These are phyloP conservation scores for Sordaria brevicollis DNA, from an alignment of 495 filamentous ascomycete species.

Conservation along the genomic window DNA sequence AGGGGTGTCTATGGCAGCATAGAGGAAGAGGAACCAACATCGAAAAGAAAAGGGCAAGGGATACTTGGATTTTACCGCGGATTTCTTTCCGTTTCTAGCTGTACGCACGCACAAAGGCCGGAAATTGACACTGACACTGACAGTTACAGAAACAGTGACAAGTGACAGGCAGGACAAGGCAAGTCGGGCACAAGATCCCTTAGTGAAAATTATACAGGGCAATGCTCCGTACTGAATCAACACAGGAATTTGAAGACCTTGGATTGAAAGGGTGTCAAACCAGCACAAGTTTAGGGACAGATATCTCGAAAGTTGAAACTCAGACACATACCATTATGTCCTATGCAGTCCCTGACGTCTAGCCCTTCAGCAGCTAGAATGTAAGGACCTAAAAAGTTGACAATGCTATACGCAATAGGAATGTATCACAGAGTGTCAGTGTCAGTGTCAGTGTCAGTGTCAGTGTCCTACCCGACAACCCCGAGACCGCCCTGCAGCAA, in stretches of 20 bases:
- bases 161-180: background rate
- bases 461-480: background rate
- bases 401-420: too few relatives aligned
- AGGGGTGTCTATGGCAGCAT: too few relatives aligned
- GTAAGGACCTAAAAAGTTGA: too few relatives aligned
- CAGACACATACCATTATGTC: too few relatives aligned
- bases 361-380: too few relatives aligned
- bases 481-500: background rate
- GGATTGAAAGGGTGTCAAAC: background rate
- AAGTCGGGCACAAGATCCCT: background rate
- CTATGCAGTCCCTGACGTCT: too few relatives aligned
- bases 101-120: background rate
- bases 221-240: background rate
- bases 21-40: too few relatives aligned
- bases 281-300: too few relatives aligned
- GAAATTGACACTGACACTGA: background rate
- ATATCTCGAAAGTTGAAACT: too few relatives aligned
- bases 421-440: too few relatives aligned
- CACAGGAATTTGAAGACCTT: background rate
- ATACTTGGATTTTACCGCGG: background rate
- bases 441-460: background rate
- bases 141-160: background rate
- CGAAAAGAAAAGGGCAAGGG: background rate
- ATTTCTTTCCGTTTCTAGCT: background rate
- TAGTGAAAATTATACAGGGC: background rate